Percentiles rank a stretch among this genome's conserved stretches.
phyloP scores from a whole-genome alignment of 148 eudicot species.

The Pharnaceum exiguum region DNA sequence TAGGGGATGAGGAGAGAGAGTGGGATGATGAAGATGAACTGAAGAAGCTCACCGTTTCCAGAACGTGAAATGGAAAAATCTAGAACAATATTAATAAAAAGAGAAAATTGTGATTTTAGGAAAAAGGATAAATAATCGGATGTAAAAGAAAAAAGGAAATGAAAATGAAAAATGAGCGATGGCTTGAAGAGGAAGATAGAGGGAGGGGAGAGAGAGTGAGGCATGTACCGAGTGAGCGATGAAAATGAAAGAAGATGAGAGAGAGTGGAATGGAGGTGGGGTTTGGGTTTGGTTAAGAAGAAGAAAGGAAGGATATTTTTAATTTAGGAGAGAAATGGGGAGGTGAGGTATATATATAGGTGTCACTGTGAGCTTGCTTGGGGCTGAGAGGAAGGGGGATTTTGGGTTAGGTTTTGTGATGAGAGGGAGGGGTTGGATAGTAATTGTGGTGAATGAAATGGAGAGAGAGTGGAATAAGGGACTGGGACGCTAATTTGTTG shows the following conservation, averaged over 20 bases:
- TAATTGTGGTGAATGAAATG: background rate
- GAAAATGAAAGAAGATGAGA: too few species aligned
- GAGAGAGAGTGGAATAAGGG: too few species aligned
- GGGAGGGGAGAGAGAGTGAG: conserved; percentile 18
- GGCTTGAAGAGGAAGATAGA: background rate
- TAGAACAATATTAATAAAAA: too few species aligned
- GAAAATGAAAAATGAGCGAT: conserved; percentile 7
- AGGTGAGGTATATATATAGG: background rate
- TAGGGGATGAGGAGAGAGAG: too few species aligned
- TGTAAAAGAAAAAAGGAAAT: background rate
- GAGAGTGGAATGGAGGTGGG: background rate
- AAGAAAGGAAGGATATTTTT: background rate
- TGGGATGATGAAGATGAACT: too few species aligned
- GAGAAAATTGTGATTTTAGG: too few species aligned
- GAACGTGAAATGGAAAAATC: too few species aligned
- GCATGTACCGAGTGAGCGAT: conserved; percentile 24
- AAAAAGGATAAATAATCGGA: too few species aligned
- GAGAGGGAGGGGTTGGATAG: background rate
- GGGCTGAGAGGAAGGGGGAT: background rate
- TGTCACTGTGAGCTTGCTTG: too few species aligned
- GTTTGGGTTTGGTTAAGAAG: background rate
- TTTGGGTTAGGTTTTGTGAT: background rate
- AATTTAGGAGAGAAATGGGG: background rate
- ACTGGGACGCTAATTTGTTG: too few species aligned
- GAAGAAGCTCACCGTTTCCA: too few species aligned